Evolutionary conservation across 2,329 filamentous ascomycete genomes (phyloP).

Genomic region (Sordariomycetes sp.): DNA sequence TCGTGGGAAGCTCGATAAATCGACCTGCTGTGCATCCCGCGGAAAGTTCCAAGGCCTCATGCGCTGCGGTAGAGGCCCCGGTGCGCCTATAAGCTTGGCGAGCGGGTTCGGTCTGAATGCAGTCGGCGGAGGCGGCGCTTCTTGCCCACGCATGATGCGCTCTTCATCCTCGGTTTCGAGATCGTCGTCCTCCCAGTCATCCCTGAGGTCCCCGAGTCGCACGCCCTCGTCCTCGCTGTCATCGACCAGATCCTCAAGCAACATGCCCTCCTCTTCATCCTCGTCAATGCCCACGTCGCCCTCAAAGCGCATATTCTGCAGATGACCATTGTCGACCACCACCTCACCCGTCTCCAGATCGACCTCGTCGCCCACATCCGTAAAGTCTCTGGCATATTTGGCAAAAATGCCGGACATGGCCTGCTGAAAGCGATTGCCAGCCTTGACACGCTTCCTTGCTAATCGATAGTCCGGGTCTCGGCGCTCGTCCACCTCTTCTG

Average conservation of each 20-base stretch:
- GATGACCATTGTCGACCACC: conserved; percentile 84
- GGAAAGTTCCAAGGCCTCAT: no score
- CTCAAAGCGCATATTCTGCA: conserved; percentile 51
- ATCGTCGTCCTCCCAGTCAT: conserved; percentile 6
- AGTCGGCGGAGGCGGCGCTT: no score
- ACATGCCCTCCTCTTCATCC: conserved; percentile 23
- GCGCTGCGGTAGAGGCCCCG: no score
- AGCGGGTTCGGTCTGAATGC: no score
- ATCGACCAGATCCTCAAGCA: conserved; percentile 18
- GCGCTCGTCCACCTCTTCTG: conserved; percentile 34
- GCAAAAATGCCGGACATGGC: conserved; percentile 82
- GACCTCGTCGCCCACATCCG: conserved; percentile 79
- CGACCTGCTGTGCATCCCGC: no score
- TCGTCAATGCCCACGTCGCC: conserved; percentile 33
- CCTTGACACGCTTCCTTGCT: conserved; percentile 52
- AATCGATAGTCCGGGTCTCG: conserved; percentile 49
- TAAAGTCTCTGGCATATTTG: conserved; percentile 80
- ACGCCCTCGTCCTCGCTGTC: conserved; percentile 21
- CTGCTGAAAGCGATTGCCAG: conserved; percentile 65
- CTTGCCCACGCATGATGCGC: no score
- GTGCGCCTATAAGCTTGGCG: no score
- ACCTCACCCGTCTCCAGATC: conserved; percentile 74
- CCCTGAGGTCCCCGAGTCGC: conserved; percentile 17
- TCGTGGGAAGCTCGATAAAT: no score
- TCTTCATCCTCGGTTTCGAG: no score